Percentiles rank a stretch among this genome's conserved stretches.
These are phyloP conservation scores for Leptodontidium sp. DNA, from an alignment of 2,329 filamentous ascomycete species.

Conservation along the genomic window DNA sequence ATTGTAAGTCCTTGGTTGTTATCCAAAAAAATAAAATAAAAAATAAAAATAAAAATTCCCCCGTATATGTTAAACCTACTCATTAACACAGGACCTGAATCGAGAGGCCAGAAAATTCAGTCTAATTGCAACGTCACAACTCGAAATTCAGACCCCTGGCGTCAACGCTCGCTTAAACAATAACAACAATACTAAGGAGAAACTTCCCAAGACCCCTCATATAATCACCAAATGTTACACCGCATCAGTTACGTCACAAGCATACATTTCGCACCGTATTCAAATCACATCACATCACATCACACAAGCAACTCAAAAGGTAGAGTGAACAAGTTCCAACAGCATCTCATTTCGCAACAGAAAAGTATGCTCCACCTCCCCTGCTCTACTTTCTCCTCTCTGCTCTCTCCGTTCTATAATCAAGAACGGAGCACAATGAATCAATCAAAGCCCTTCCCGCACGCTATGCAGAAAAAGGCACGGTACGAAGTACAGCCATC, in stretches of 20 bases:
- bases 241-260: not conserved
- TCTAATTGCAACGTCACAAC: too few species aligned
- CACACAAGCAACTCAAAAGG: not conserved
- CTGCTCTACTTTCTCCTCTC: not conserved
- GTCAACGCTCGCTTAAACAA: too few species aligned
- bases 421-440: not conserved
- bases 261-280: not conserved
- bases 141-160: too few species aligned
- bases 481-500: not conserved
- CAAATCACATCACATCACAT: not conserved
- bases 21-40: too few species aligned
- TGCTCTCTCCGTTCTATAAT: not conserved
- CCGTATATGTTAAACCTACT: too few species aligned
- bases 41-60: too few species aligned
- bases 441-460: constrained; percentile 15
- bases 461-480: constrained; percentile 35
- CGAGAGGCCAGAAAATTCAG: too few species aligned
- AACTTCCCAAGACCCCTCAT: not conserved
- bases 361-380: not conserved
- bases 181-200: not conserved
- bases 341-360: not conserved
- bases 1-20: too few species aligned
- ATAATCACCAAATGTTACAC: not conserved
- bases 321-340: constrained; percentile 4
- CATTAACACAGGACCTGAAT: too few species aligned